Percentiles rank a stretch among this genome's conserved stretches.
phyloP scores from a whole-genome alignment of 495 filamentous ascomycete species.

The Aspergillus egyptiacus region DNA sequence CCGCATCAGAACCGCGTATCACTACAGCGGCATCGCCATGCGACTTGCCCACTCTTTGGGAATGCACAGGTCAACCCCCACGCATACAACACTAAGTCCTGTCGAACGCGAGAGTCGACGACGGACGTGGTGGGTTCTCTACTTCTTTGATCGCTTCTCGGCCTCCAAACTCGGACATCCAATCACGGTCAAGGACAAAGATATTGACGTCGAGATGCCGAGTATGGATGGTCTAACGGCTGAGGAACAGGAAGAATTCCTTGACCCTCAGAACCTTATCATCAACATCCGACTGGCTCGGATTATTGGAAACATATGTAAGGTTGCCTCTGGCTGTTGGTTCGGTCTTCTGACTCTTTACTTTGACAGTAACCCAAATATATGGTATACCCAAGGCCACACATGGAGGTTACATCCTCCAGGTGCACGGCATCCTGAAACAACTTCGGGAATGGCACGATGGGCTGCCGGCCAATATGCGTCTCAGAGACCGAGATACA shows the following conservation, averaged over 20 bases:
- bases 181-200: conserved; percentile 18
- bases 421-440: conserved; percentile 23
- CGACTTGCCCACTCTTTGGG: conserved; percentile 20
- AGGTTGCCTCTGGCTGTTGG: background rate
- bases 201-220: conserved; percentile 25
- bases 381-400: conserved; percentile 19
- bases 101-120: conserved; percentile 22
- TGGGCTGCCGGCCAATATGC: conserved; percentile 16
- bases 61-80: conserved; percentile 18
- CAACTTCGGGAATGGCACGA: conserved; percentile 21
- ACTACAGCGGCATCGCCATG: conserved; percentile 21
- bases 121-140: conserved; percentile 26
- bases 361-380: conserved; percentile 17
- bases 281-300: conserved; percentile 21
- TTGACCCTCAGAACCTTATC: conserved; percentile 20
- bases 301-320: conserved; percentile 23
- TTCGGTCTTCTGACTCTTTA: background rate
- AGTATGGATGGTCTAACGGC: conserved; percentile 19
- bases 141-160: conserved; percentile 21
- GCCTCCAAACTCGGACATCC: conserved; percentile 24
- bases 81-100: conserved; percentile 11
- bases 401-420: conserved; percentile 19
- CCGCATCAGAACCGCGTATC: conserved; percentile 19
- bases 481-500: conserved; percentile 8
- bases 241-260: conserved; percentile 20